Evolutionary conservation across 345 rosid species (phyloP), one percentile per base, ranked within the genome.

Genomic region (Cardiospermum halicacabum): DNA sequence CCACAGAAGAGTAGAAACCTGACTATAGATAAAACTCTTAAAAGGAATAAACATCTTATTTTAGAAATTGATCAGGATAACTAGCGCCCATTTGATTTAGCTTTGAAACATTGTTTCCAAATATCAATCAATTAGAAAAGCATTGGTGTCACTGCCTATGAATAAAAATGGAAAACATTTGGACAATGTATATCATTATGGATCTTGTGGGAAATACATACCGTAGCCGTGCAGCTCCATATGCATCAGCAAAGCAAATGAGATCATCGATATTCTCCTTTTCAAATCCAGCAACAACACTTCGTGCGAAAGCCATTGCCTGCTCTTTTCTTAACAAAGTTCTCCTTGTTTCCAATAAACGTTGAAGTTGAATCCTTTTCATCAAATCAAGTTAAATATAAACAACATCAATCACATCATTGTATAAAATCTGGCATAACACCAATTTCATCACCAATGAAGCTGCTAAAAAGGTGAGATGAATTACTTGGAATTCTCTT

Each of bases 301-400:
- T 91, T 56, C 91, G 80, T n/a, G 91, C 95, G 70, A 81, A 89
- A 2, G 85, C 90, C 96, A 89, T 92, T 19, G 95, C 96, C 76
- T 87, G 98, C 76, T 88, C 93, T 70, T 77, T 80, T 58, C 78
- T 77, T 37, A 92, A 95, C 72, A 87, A 77, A 6, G 79, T 73
- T 69, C 80, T 85, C 32, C 89, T 76, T 9, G 95, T 84, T 78
- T 84, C 91, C 70, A 85, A 70, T 58, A 89, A 79, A 64, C 85
- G 79, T 58, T 81, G 95, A 65, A 89, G 95, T 75, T 84, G 92
- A 71, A 83, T 77, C 80, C 96, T 85, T 21, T 22, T 56, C 47
- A 68, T 55, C 21, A 64, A 30, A 64, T 62, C 64, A 75, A 67
- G 21, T 2, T 61, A 75, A 27, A 32, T 42, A 58, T 79, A 21